Conservation (phyloP, 2,329 filamentous ascomycete species). For the Aspergillus proliferans region DNA sequence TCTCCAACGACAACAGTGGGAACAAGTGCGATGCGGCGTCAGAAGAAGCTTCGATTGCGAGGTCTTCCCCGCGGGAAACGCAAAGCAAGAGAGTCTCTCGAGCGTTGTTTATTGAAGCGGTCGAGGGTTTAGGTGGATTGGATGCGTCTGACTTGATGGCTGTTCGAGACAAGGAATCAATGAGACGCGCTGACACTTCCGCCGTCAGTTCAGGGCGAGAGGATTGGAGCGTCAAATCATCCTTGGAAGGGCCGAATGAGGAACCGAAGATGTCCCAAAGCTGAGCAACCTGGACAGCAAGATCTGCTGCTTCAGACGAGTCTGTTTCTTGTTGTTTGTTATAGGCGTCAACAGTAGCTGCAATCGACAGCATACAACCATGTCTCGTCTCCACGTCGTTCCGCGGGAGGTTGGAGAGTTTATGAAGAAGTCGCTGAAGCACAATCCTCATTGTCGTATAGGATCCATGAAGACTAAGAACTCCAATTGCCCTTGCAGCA, state of each 20-base stretch:
- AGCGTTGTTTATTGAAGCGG: constrained; percentile 21
- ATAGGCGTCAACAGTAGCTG: constrained; percentile 32
- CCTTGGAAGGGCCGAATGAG: constrained; percentile 25
- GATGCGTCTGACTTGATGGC: constrained; percentile 7
- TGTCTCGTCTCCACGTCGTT: constrained; percentile 40
- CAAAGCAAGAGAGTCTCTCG: constrained; percentile 33
- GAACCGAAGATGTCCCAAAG: constrained; percentile 37
- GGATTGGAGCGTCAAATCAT: constrained; percentile 34
- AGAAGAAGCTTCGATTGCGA: constrained; percentile 36
- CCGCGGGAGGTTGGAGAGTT: constrained; percentile 31
- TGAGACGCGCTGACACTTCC: constrained; percentile 35
- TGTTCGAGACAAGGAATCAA: constrained; percentile 33
- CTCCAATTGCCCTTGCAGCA: constrained; percentile 64
- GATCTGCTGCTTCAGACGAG: constrained; percentile 17
- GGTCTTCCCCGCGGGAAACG: constrained; percentile 35
- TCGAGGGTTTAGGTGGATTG: constrained; percentile 11
- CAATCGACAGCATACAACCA: constrained; percentile 38
- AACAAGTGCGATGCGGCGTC: constrained; percentile 36
- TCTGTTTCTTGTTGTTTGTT: constrained; percentile 15
- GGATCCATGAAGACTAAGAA: constrained; percentile 27
- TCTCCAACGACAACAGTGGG: constrained; percentile 24
- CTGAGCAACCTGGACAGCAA: constrained; percentile 22
- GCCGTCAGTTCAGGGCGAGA: constrained; percentile 38
- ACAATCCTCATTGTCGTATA: constrained; percentile 26
- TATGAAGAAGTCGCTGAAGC: constrained; percentile 27